These are phyloP conservation scores for Aeminium ludgeri DNA, from an alignment of 495 filamentous ascomycete species.

Conservation along the genomic window DNA sequence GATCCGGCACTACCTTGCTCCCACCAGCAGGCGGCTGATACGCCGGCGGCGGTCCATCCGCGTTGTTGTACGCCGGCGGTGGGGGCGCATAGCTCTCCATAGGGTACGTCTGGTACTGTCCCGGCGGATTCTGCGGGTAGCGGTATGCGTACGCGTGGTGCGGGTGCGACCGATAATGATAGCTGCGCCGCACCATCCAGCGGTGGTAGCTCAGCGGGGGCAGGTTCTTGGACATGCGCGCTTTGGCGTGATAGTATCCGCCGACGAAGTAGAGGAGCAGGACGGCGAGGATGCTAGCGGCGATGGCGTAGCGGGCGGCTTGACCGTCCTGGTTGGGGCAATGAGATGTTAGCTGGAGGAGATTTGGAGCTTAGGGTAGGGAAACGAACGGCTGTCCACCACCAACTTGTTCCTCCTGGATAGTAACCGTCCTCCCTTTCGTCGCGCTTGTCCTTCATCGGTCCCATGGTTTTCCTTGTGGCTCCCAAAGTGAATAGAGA, in stretches of 20 bases:
- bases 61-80: slow-evolving; percentile 12
- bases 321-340: slow-evolving; percentile 31
- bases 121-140: not conserved
- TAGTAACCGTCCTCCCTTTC: not conserved
- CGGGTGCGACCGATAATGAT: not conserved
- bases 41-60: slow-evolving; percentile 9
- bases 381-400: slow-evolving; percentile 11
- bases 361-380: not conserved
- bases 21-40: slow-evolving; percentile 14
- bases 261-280: slow-evolving; percentile 36
- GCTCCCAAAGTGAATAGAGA: too few relatives aligned
- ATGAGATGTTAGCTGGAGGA: too few relatives aligned
- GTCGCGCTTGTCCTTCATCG: too few relatives aligned
- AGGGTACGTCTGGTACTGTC: not conserved
- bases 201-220: slow-evolving; percentile 50
- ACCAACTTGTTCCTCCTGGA: slow-evolving; percentile 3
- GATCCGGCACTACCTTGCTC: slow-evolving; percentile 13
- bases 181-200: slow-evolving; percentile 27
- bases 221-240: slow-evolving; percentile 42
- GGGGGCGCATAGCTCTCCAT: slow-evolving; percentile 12
- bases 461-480: too few relatives aligned
- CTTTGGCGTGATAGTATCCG: slow-evolving; percentile 46
- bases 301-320: slow-evolving; percentile 52
- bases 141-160: not conserved
- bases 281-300: slow-evolving; percentile 32